Evolutionary conservation across 768 basidiomycete genomes (phyloP).

Genomic region (Mrakia gelida): DNA sequence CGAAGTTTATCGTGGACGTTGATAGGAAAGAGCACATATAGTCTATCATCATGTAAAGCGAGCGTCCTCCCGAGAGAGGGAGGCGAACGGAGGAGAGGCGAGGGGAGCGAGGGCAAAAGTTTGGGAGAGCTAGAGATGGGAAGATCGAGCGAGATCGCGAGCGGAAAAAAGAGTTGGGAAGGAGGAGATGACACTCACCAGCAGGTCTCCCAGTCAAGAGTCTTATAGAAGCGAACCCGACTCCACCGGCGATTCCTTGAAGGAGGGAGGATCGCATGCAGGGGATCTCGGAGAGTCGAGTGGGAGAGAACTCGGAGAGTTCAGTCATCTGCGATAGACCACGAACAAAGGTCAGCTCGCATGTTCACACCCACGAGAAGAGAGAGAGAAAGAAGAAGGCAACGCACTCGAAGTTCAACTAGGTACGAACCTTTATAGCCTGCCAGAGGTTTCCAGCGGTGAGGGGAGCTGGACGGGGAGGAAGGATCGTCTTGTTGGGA

Average conservation of each 20-base stretch:
- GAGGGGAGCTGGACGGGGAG: slow-evolving; percentile 4
- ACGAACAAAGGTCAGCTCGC: neutral
- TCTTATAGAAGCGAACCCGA: slow-evolving; percentile 14
- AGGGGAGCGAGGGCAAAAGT: neutral
- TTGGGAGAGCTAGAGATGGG: neutral
- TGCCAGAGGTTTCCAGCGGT: slow-evolving; percentile 19
- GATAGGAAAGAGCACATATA: slow-evolving; percentile 26
- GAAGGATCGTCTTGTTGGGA: slow-evolving; percentile 28
- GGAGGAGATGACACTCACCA: neutral
- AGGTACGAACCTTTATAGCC: slow-evolving; percentile 23
- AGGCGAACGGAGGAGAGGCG: neutral
- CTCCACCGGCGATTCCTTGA: slow-evolving; percentile 24
- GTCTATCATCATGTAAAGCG: slow-evolving; percentile 1
- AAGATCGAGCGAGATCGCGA: neutral
- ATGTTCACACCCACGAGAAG: neutral
- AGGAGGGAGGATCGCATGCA: slow-evolving; percentile 25
- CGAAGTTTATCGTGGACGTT: neutral
- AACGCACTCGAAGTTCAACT: neutral
- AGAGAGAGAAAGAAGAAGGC: neutral
- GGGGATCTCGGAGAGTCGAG: slow-evolving; percentile 22
- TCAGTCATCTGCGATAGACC: slow-evolving; percentile 9
- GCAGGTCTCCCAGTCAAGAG: slow-evolving; percentile 20
- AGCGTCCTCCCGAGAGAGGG: too few species aligned
- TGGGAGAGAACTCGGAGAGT: slow-evolving; percentile 16
- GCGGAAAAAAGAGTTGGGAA: neutral